Conservation (phyloP, 1,284 basidiomycete genomes). For the Caloboletus firmus region DNA sequence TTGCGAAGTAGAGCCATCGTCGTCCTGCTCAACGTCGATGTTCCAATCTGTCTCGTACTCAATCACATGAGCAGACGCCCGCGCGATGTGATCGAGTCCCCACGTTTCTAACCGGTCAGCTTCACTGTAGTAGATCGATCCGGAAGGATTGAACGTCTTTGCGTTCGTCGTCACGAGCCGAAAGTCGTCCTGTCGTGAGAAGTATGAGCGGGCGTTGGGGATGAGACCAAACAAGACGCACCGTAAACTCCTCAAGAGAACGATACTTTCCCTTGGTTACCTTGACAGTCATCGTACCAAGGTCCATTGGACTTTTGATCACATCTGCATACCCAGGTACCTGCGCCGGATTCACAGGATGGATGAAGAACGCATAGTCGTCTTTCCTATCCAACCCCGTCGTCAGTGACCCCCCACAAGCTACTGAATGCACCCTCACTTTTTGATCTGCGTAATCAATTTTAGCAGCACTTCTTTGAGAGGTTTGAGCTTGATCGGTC, state of each 20-base stretch:
- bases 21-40: constrained; percentile 73
- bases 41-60: constrained; percentile 82
- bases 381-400: constrained; percentile 58
- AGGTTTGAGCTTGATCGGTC: constrained; percentile 73
- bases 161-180: constrained; percentile 72
- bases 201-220: not conserved
- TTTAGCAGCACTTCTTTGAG: constrained; percentile 68
- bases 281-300: constrained; percentile 75
- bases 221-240: constrained; percentile 36
- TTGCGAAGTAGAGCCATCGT: constrained; percentile 43
- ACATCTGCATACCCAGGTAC: constrained; percentile 71
- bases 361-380: constrained; percentile 81
- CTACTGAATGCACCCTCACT: constrained; percentile 43
- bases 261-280: constrained; percentile 66
- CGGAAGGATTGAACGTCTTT: constrained; percentile 71
- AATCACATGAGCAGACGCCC: constrained; percentile 67
- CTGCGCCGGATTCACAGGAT: constrained; percentile 63
- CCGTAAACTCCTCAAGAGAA: constrained; percentile 74
- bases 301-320: constrained; percentile 77
- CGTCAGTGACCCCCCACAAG: constrained; percentile 12
- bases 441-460: constrained; percentile 71
- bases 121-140: constrained; percentile 68
- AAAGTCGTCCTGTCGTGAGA: constrained; percentile 55
- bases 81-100: constrained; percentile 69
- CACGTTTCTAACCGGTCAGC: constrained; percentile 67